Base-by-base conservation (phyloP, 441 rosid species). In the Macaranga tanarius region DNA sequence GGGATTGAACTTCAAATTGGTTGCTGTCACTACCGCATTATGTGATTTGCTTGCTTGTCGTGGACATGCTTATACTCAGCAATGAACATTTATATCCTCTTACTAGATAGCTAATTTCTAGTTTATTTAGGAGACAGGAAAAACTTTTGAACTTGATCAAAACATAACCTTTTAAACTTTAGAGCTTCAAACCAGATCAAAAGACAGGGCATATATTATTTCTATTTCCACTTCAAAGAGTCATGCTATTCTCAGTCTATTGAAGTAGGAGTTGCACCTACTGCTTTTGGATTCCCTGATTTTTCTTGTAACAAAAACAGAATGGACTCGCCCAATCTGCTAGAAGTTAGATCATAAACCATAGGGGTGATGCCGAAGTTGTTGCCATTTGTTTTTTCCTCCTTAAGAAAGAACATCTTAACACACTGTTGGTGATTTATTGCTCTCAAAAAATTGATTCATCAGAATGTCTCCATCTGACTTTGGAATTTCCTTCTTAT, bases 211-310 rank as follows among this genome's bases (percentile, higher is more conserved):
- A 38, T 17, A 22, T 58, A 15, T 54, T 34, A 45, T 7, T 38
- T 68, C 56, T 13, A 11, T 38, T 23, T 54, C 25, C 11, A 51
- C 19, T 51, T 34, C 16, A 7, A 3, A 54, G 12, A 15, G 19
- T 44, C 59, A 31, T n/a, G 52, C 62, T 56, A 17, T 51, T 52
- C 48, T 44, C 17, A 17, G 72, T 57, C 63, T 23, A 56, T 40
- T 20, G 23, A 20, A 38, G 7, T 40, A 38, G 28, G 20, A 54
- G 8, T 23, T 28, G 0, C 62, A 22, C 42, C n/a, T 20, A 7
- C 23, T 47, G 13, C 25, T 2, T 42, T 44, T 57, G 54, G 20
- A 69, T 45, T 69, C 58, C 4, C 25, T 31, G 0, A 10, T 16
- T 34, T 7, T 70, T 47, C 54, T 2, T 56, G 0, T 16, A 31